Evolutionary conservation across 148 eudicot species (phyloP).

Genomic region (Rhododendron simsii): DNA sequence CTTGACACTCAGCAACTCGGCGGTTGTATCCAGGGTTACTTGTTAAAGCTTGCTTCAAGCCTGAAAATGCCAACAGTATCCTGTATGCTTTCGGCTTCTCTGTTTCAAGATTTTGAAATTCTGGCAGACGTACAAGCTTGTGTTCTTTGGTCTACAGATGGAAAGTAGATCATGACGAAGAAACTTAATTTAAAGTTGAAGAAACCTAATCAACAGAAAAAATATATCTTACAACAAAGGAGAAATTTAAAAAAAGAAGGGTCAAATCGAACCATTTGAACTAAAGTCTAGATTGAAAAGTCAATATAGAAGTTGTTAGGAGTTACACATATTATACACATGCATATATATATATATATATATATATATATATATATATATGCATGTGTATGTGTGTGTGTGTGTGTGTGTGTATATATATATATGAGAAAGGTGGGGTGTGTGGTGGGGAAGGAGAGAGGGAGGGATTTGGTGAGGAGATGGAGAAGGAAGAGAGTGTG

Average conservation of each 20-base stretch:
- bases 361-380: too few species aligned
- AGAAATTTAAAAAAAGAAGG: not conserved
- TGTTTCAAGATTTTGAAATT: constrained; percentile 21
- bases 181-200: not conserved
- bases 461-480: too few species aligned
- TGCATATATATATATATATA: too few species aligned
- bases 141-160: constrained; percentile 73
- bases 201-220: not conserved
- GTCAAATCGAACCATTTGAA: not conserved
- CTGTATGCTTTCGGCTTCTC: constrained; percentile 49
- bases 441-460: too few species aligned
- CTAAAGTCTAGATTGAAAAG: not conserved
- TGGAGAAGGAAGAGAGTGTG: too few species aligned
- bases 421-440: too few species aligned
- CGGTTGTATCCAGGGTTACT: constrained; percentile 71
- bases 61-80: constrained; percentile 86
- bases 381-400: too few species aligned
- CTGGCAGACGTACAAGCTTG: constrained; percentile 64
- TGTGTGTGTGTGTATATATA: too few species aligned
- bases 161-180: not conserved
- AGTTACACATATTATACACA: too few species aligned
- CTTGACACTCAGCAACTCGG: constrained; percentile 84
- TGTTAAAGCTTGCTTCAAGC: constrained; percentile 87
- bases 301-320: not conserved
- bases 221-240: not conserved